phyloP scores from a whole-genome alignment of 345 rosid genomes.

The Streptanthus diversifolius region DNA sequence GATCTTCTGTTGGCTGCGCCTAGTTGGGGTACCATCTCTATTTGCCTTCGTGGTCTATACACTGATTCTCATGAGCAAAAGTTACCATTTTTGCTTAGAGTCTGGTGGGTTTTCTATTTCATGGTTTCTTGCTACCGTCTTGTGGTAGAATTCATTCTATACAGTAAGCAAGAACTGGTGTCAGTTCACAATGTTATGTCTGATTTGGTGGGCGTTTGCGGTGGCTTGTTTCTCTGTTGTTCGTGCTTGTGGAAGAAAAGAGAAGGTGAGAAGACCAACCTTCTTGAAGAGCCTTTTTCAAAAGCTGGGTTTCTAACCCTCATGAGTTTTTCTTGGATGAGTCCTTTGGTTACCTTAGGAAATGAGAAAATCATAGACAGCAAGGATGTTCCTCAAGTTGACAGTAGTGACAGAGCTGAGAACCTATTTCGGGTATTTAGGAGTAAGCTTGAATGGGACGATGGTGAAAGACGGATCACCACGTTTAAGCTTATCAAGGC shows the following conservation, averaged over 20 bases:
- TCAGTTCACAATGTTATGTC: constrained; percentile 36
- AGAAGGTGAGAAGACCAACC: constrained; percentile 25
- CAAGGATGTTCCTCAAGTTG: constrained; percentile 49
- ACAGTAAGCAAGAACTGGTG: constrained; percentile 25
- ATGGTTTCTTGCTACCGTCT: constrained; percentile 58
- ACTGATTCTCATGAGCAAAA: constrained; percentile 29
- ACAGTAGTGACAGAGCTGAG: constrained; percentile 33
- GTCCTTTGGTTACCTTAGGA: constrained; percentile 37
- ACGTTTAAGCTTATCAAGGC: constrained; percentile 38
- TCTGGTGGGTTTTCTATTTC: constrained; percentile 68
- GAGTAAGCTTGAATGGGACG: constrained; percentile 35
- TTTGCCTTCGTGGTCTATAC: constrained; percentile 34
- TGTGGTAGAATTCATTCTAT: constrained; percentile 47
- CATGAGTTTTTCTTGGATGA: constrained; percentile 48
- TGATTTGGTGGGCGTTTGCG: constrained; percentile 47
- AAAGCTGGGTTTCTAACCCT: constrained; percentile 41
- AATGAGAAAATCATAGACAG: constrained; percentile 40
- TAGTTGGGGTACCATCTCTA: constrained; percentile 57
- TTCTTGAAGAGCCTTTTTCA: constrained; percentile 46
- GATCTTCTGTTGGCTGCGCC: constrained; percentile 56
- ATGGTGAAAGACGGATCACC: constrained; percentile 35
- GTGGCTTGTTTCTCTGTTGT: constrained; percentile 54
- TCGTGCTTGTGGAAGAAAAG: constrained; percentile 41
- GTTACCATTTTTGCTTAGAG: constrained; percentile 51
- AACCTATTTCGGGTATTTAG: constrained; percentile 28